A percentile compares a stretch with the other conserved stretches of the same genome.
These are phyloP conservation scores for Penicillium salamii DNA, from an alignment of 495 filamentous ascomycete genomes.

Conservation along the genomic window DNA sequence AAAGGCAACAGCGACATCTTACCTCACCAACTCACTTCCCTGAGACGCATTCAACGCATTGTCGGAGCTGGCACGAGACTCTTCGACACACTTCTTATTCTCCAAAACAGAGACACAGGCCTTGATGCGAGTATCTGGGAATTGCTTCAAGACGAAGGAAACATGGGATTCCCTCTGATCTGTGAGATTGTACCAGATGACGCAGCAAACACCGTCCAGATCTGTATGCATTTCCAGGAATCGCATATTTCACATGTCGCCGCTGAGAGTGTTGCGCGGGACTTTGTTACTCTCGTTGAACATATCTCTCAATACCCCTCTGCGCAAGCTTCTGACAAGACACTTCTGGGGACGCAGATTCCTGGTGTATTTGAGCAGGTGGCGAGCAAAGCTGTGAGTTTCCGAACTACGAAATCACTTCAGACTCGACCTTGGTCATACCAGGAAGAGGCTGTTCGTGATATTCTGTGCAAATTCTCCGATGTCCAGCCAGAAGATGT, in stretches of 20 bases:
- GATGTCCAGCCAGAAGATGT: constrained; percentile 43
- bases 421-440: constrained; percentile 42
- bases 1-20: constrained; percentile 54
- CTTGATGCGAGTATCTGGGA: constrained; percentile 63
- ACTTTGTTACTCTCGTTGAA: constrained; percentile 48
- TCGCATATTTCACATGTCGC: constrained; percentile 39
- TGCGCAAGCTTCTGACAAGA: constrained; percentile 29
- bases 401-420: not conserved
- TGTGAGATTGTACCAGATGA: constrained; percentile 62
- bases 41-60: constrained; percentile 53
- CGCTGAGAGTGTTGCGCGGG: constrained; percentile 38
- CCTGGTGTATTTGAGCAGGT: constrained; percentile 12
- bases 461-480: constrained; percentile 56
- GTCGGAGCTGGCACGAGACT: constrained; percentile 49
- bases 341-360: not conserved
- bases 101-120: constrained; percentile 53
- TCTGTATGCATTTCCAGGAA: constrained; percentile 27
- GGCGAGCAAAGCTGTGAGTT: not conserved
- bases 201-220: constrained; percentile 33
- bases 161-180: constrained; percentile 75
- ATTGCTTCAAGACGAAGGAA: constrained; percentile 61
- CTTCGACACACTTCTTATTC: constrained; percentile 74
- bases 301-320: constrained; percentile 35
- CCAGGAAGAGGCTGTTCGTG: constrained; percentile 58
- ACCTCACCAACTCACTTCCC: constrained; percentile 63